These are phyloP conservation scores for Pseudopyricularia javanii DNA, from an alignment of 2,329 filamentous ascomycete genomes.

Conservation along the genomic window DNA sequence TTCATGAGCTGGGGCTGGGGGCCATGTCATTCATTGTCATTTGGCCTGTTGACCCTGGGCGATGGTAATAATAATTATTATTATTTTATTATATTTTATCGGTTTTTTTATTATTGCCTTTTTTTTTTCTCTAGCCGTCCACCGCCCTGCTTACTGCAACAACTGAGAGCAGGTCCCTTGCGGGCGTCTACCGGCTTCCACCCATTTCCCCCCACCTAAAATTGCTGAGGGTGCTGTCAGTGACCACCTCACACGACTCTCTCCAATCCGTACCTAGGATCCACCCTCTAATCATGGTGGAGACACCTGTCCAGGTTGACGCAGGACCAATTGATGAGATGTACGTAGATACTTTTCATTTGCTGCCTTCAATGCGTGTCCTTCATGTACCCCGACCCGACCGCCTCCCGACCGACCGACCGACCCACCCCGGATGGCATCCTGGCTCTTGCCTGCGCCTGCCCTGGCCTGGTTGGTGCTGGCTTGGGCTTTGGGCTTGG, in stretches of 20 bases:
- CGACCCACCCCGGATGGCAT: background rate
- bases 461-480: no score
- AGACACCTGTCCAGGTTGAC: background rate
- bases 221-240: background rate
- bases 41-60: background rate
- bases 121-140: background rate
- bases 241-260: conserved; percentile 2
- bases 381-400: background rate
- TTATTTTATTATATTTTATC: background rate
- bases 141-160: background rate
- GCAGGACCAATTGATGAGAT: background rate
- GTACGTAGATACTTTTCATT: background rate
- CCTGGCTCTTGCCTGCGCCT: background rate
- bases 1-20: background rate
- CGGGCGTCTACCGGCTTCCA: background rate
- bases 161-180: background rate
- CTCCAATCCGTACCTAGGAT: background rate
- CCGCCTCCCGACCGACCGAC: background rate
- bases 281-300: background rate
- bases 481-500: no score
- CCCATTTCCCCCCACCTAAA: conserved; percentile 1
- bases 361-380: background rate
- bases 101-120: background rate
- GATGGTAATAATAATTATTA: no score
- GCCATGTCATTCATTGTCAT: conserved; percentile 3